These are phyloP conservation scores for Trichoderma oligosporum DNA, from an alignment of 2,329 filamentous ascomycete species.

Conservation along the genomic window DNA sequence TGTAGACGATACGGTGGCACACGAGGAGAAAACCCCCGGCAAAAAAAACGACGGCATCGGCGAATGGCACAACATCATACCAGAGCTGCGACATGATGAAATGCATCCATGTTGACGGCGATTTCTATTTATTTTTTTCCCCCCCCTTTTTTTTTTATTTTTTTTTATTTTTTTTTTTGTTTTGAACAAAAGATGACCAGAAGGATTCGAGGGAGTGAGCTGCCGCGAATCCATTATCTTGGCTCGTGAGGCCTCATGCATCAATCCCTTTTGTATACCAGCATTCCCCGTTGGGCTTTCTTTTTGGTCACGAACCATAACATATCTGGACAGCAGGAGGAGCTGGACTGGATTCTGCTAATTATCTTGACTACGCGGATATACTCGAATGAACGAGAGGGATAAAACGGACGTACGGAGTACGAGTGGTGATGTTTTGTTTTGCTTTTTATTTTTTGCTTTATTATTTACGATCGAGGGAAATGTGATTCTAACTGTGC, in stretches of 20 bases:
- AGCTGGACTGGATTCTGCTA: slow-evolving; percentile 15
- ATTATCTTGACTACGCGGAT: slow-evolving; percentile 21
- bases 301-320: slow-evolving; percentile 18
- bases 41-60: slow-evolving; percentile 1
- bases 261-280: slow-evolving; percentile 19
- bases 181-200: neutral
- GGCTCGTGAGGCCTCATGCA: neutral
- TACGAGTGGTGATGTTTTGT: slow-evolving; percentile 13
- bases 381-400: slow-evolving; percentile 18
- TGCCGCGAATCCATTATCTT: neutral
- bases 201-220: neutral
- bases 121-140: neutral
- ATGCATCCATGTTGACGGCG: neutral
- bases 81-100: neutral
- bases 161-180: neutral
- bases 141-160: neutral
- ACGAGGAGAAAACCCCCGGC: neutral
- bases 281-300: slow-evolving; percentile 8
- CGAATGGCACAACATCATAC: neutral
- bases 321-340: slow-evolving; percentile 12
- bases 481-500: neutral
- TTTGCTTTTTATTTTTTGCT: neutral
- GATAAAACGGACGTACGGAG: slow-evolving; percentile 23
- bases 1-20: neutral
- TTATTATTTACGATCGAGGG: neutral